Conservation (phyloP, 2,329 filamentous ascomycete genomes). For the Fusarium subtropicale region DNA sequence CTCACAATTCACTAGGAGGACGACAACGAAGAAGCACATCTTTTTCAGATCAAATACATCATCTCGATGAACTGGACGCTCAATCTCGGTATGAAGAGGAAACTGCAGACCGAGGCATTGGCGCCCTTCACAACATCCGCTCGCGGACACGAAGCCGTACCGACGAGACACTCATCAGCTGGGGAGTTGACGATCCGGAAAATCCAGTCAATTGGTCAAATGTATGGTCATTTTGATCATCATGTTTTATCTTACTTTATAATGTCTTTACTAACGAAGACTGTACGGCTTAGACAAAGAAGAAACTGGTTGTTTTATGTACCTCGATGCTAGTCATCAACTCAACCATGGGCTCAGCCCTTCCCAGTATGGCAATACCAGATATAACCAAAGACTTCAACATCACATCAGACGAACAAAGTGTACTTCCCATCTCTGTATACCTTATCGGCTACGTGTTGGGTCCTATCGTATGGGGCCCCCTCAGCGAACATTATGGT, state of each 20-base stretch:
- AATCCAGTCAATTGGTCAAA: conserved; percentile 66
- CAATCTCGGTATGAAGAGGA: conserved; percentile 57
- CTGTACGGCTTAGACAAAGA: conserved; percentile 58
- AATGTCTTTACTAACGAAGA: background rate
- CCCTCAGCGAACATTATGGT: conserved; percentile 73
- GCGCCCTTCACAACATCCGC: conserved; percentile 51
- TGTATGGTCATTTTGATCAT: conserved; percentile 43
- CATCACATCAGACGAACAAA: conserved; percentile 60
- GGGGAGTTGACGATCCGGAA: conserved; percentile 61
- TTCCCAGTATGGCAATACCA: conserved; percentile 72
- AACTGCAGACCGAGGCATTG: conserved; percentile 52
- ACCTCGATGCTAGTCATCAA: conserved; percentile 73
- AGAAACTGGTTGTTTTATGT: conserved; percentile 64
- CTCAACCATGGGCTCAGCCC: conserved; percentile 72
- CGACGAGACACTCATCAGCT: conserved; percentile 56
- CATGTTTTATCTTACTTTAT: background rate
- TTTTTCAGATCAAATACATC: conserved; percentile 42
- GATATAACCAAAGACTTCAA: conserved; percentile 69
- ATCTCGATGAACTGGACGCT: conserved; percentile 56
- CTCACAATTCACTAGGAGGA: conserved; percentile 41
- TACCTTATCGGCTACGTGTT: conserved; percentile 74
- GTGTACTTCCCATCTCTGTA: conserved; percentile 69
- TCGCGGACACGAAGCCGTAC: conserved; percentile 51
- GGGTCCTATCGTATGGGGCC: conserved; percentile 71
- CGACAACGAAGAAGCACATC: conserved; percentile 44